phyloP scores from a whole-genome alignment of 148 eudicot species.

The Polygonum maritimum region DNA sequence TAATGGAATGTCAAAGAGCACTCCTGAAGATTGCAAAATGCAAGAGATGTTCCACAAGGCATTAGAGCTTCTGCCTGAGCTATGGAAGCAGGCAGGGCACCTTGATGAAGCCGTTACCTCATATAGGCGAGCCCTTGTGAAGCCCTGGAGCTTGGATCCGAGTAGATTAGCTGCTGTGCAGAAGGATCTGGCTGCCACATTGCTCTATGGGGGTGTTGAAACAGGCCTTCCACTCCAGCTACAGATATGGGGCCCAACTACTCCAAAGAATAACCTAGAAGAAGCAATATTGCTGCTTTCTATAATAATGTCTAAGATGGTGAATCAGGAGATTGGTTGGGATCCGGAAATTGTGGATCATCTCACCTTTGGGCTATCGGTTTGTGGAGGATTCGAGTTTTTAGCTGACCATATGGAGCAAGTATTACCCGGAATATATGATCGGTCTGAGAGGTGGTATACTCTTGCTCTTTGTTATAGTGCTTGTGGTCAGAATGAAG shows the following conservation, averaged over 20 bases:
- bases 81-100: slow-evolving; percentile 66
- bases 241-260: slow-evolving; percentile 34
- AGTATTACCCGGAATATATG: slow-evolving; percentile 60
- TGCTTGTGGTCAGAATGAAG: slow-evolving; percentile 60
- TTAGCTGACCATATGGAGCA: slow-evolving; percentile 69
- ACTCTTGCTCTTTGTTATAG: slow-evolving; percentile 83
- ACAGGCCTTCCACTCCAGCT: slow-evolving; percentile 42
- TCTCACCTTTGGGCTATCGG: slow-evolving; percentile 67
- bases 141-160: slow-evolving; percentile 71
- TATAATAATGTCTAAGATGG: slow-evolving; percentile 50
- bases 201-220: slow-evolving; percentile 86
- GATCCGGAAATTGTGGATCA: slow-evolving; percentile 69
- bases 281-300: slow-evolving; percentile 77
- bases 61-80: slow-evolving; percentile 77
- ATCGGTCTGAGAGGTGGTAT: slow-evolving; percentile 78
- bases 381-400: slow-evolving; percentile 55
- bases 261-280: slow-evolving; percentile 50
- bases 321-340: slow-evolving; percentile 55
- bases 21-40: slow-evolving; percentile 46
- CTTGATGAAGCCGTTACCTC: slow-evolving; percentile 65
- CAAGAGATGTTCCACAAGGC: slow-evolving; percentile 88
- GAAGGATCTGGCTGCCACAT: slow-evolving; percentile 55
- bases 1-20: slow-evolving; percentile 51
- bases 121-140: slow-evolving; percentile 63
- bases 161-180: slow-evolving; percentile 52